phyloP scores from a whole-genome alignment of 352 stramenopile species.

The Globisporangium camurandrum region DNA sequence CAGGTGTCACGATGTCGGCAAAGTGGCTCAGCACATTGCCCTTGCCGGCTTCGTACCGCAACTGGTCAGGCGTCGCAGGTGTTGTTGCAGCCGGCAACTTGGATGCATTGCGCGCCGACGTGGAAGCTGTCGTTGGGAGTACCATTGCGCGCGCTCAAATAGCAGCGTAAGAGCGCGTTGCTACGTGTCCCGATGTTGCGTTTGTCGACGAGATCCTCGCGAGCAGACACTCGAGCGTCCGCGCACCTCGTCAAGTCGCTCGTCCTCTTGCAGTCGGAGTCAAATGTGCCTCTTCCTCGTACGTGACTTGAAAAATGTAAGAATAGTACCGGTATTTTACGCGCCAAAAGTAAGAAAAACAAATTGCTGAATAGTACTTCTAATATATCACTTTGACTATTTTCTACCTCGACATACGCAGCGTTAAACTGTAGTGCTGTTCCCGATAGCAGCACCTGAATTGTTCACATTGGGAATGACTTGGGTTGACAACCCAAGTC shows the following conservation, averaged over 20 bases:
- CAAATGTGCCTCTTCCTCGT: constrained; percentile 2
- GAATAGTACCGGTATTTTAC: no score
- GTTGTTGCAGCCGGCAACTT: not conserved
- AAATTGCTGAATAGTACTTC: no score
- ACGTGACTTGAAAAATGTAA: no score
- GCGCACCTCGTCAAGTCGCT: not conserved
- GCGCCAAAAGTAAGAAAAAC: no score
- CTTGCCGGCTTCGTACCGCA: constrained; percentile 43
- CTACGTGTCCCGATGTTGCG: not conserved
- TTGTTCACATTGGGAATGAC: no score
- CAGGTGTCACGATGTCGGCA: constrained; percentile 34
- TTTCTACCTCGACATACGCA: no score
- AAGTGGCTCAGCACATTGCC: constrained; percentile 62
- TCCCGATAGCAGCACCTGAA: no score
- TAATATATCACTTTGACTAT: no score
- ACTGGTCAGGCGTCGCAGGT: constrained; percentile 8
- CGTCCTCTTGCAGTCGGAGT: not conserved
- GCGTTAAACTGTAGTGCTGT: no score
- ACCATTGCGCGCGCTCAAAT: constrained; percentile 5
- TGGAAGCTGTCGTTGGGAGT: constrained; percentile 3
- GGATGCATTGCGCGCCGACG: constrained; percentile 3
- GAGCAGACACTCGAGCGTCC: constrained; percentile 1
- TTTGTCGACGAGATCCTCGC: not conserved
- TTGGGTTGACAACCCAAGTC: no score
- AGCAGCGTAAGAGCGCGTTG: not conserved